Base-by-base conservation (phyloP, 306 rosid genomes). In the Malus asiatica region DNA sequence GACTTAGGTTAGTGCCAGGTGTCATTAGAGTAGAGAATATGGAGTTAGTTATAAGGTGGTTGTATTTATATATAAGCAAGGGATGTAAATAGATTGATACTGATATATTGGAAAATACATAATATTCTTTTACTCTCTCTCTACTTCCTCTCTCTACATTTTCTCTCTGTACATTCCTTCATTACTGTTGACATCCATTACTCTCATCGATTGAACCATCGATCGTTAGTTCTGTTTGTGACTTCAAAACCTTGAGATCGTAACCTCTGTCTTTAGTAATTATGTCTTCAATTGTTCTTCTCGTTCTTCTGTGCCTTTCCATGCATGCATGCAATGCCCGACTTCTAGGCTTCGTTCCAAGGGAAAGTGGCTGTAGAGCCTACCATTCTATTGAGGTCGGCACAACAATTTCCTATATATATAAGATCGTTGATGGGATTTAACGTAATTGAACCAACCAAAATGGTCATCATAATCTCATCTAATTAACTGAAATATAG, bases 311-410 rank as follows among this genome's bases (percentile, higher is more conserved):
- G 5, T 76, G 81, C 61, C 71, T 89, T 68, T 74, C 81, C 74
- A 71, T 89, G 86, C 90, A 87, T 91, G 96, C 94, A 87, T 86
- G 87, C 86, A 75, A 79, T 53, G 84, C 91, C 52, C 80, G 88
- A 46, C 86, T 64, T 76, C 78, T 79, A 23, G 59, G 30, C 77
- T 74, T 67, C 38, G 19, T 62, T 13, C 35, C 16, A 10, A 63
- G 71, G 29, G 29, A 73, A 20, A 25, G 77, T 42, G 72, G 70
- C 64, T 68, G 75, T 4, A 25, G 18, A 61, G 19, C 25, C 67
- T 32, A 55, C 72, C 70, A 66, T 72, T 74, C 72, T 38, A 4
- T 70, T 30, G 69, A 86, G 92, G 92, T 86, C 51, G 51, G 80
- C 18, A 52, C 61, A 25, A 30, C 16, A 57, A 29, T 66, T 46